Conservation (phyloP, 2,329 filamentous ascomycete genomes). For the Fusarium longipes region DNA sequence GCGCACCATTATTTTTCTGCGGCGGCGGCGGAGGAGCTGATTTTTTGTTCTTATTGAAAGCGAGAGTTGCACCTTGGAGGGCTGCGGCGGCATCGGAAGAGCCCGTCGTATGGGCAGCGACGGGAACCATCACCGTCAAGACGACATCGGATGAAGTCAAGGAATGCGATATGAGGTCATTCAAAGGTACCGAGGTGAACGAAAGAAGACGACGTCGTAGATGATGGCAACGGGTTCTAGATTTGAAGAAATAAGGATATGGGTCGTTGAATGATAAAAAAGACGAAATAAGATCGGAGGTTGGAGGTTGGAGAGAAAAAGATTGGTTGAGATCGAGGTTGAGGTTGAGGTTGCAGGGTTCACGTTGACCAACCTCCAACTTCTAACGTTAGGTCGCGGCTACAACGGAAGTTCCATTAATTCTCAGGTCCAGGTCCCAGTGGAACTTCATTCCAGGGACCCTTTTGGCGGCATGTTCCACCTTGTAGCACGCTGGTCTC, state of each 20-base stretch:
- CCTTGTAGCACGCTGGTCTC: slow-evolving; percentile 24
- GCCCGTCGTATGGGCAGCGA: slow-evolving; percentile 47
- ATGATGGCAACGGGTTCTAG: not conserved
- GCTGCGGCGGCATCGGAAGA: slow-evolving; percentile 58
- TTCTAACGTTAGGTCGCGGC: slow-evolving; percentile 30
- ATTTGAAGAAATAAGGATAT: not conserved
- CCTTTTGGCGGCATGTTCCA: slow-evolving; percentile 26
- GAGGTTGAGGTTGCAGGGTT: slow-evolving; percentile 15
- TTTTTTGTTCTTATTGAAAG: slow-evolving; percentile 58
- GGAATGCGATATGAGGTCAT: slow-evolving; percentile 31
- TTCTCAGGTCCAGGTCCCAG: not conserved
- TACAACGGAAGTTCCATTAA: slow-evolving; percentile 24
- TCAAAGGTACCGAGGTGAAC: slow-evolving; percentile 2
- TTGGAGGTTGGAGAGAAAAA: slow-evolving; percentile 5
- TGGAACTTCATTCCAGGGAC: slow-evolving; percentile 26
- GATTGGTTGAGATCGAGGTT: slow-evolving; percentile 2
- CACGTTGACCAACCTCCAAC: slow-evolving; percentile 12
- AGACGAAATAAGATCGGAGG: not conserved
- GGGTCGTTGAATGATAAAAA: not conserved
- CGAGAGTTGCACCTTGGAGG: slow-evolving; percentile 65
- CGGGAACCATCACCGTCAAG: slow-evolving; percentile 52
- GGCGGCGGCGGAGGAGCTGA: slow-evolving; percentile 41
- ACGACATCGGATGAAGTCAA: slow-evolving; percentile 26
- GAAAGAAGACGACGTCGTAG: not conserved
- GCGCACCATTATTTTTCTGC: slow-evolving; percentile 53